Conservation (phyloP, 768 basidiomycete genomes). For the Gloeostereum incarnatum region DNA sequence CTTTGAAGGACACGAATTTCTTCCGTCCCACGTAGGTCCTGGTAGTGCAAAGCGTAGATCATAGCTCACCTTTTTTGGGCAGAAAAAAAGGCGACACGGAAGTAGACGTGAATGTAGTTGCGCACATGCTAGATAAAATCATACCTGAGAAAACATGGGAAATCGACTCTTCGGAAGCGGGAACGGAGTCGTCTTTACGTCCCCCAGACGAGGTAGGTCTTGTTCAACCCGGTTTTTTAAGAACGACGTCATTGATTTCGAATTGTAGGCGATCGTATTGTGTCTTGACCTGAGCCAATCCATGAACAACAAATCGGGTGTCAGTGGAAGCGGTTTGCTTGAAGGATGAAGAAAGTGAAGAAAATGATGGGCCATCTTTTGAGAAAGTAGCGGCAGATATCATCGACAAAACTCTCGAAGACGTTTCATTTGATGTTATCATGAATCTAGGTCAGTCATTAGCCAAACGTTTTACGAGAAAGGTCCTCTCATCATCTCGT, state of each 20-base stretch:
- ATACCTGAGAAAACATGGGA: slow-evolving; percentile 19
- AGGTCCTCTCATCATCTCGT: no score
- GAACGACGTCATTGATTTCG: neutral
- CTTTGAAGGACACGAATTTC: slow-evolving; percentile 17
- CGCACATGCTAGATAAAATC: slow-evolving; percentile 12
- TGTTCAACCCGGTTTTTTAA: neutral
- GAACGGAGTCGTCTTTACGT: slow-evolving; percentile 6
- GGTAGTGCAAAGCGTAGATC: neutral
- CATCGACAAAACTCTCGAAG: neutral
- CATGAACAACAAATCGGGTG: slow-evolving; percentile 14
- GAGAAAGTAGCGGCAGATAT: slow-evolving; percentile 1
- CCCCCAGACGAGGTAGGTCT: slow-evolving; percentile 17
- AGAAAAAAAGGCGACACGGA: slow-evolving; percentile 18
- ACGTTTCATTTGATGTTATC: neutral
- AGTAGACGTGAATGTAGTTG: slow-evolving; percentile 19
- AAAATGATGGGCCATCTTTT: neutral
- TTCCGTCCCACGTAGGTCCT: slow-evolving; percentile 17
- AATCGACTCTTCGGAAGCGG: slow-evolving; percentile 14
- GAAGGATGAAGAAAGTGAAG: neutral
- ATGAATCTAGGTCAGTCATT: slow-evolving; percentile 7
- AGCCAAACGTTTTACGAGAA: neutral
- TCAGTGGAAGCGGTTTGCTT: slow-evolving; percentile 9
- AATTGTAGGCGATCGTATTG: slow-evolving; percentile 16
- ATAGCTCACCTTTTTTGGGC: neutral
- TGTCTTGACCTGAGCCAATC: slow-evolving; percentile 19